Percentiles rank a stretch among this genome's conserved stretches.
Conservation (phyloP, 2,329 filamentous ascomycete species). For the Penicillium sp. region DNA sequence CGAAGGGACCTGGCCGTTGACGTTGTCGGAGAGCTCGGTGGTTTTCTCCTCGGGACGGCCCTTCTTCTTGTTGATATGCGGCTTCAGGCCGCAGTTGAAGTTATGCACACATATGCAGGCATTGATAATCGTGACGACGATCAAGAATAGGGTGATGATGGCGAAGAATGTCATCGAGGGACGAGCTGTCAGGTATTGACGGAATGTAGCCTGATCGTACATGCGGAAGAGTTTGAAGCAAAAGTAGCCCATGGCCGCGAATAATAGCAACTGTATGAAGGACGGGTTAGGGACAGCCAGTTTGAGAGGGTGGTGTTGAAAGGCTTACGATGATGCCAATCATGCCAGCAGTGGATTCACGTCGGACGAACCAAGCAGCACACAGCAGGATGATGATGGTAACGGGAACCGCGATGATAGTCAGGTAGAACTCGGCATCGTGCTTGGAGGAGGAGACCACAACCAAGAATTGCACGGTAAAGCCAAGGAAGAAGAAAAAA, state of each 20-base stretch:
- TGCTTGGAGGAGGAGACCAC: constrained; percentile 72
- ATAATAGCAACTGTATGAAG: constrained; percentile 66
- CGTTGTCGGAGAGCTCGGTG: constrained; percentile 45
- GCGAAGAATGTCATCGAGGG: constrained; percentile 91
- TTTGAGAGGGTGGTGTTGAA: background rate
- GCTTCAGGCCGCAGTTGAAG: constrained; percentile 86
- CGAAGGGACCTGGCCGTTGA: constrained; percentile 38
- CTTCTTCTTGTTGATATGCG: constrained; percentile 70
- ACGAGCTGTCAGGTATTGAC: constrained; percentile 73
- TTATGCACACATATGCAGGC: constrained; percentile 86
- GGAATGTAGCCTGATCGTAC: constrained; percentile 66
- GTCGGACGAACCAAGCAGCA: constrained; percentile 81
- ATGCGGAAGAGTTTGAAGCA: constrained; percentile 98
- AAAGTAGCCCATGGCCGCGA: constrained; percentile 90
- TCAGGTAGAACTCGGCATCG: constrained; percentile 78
- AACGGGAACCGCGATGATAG: constrained; percentile 84
- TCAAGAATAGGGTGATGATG: constrained; percentile 84
- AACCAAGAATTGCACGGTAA: constrained; percentile 96
- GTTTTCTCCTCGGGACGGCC: constrained; percentile 48
- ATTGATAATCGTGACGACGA: constrained; percentile 84
- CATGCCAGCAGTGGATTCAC: constrained; percentile 81
- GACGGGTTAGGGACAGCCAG: constrained; percentile 12
- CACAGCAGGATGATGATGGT: constrained; percentile 85
- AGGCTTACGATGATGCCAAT: constrained; percentile 65
- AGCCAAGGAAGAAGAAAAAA: constrained; percentile 99